A percentile compares a stretch with the other conserved stretches of the same genome.
phyloP scores from a whole-genome alignment of 176 grass and related monocot genomes.

The Aechmea fasciata region DNA sequence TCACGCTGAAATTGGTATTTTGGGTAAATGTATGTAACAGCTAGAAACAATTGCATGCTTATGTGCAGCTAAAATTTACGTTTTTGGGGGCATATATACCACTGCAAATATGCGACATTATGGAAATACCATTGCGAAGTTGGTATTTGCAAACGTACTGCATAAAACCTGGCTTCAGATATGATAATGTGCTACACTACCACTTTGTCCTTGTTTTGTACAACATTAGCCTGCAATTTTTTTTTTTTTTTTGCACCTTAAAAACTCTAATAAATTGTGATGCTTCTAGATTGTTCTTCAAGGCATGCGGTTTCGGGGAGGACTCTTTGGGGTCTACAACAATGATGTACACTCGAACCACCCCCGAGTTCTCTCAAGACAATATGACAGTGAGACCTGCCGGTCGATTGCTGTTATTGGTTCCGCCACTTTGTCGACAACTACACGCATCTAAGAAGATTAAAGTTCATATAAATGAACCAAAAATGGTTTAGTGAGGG shows the following conservation, averaged over 20 bases:
- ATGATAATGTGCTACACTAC: too few relatives aligned
- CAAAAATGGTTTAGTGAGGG: not conserved
- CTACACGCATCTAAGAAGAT: not conserved
- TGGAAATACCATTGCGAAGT: too few relatives aligned
- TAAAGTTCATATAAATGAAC: not conserved
- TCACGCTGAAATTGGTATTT: too few relatives aligned
- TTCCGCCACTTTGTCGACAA: constrained; percentile 21
- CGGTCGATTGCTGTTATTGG: constrained; percentile 31
- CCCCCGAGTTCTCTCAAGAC: not conserved
- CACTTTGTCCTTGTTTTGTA: not conserved
- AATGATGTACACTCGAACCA: constrained; percentile 86
- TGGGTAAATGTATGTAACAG: too few relatives aligned
- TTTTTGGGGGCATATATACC: too few relatives aligned
- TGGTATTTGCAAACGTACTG: too few relatives aligned
- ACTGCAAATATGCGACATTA: too few relatives aligned
- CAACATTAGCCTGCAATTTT: constrained; percentile 4
- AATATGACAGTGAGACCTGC: constrained; percentile 19
- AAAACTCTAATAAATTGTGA: not conserved
- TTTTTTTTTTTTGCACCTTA: not conserved
- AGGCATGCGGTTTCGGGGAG: constrained; percentile 68
- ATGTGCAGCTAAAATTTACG: too few relatives aligned
- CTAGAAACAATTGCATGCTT: too few relatives aligned
- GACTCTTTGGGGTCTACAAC: constrained; percentile 75
- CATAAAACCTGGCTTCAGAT: too few relatives aligned
- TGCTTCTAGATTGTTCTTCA: constrained; percentile 61